These are phyloP conservation scores for Claviceps maximensis DNA, from an alignment of 2,329 filamentous ascomycete genomes.

Conservation along the genomic window DNA sequence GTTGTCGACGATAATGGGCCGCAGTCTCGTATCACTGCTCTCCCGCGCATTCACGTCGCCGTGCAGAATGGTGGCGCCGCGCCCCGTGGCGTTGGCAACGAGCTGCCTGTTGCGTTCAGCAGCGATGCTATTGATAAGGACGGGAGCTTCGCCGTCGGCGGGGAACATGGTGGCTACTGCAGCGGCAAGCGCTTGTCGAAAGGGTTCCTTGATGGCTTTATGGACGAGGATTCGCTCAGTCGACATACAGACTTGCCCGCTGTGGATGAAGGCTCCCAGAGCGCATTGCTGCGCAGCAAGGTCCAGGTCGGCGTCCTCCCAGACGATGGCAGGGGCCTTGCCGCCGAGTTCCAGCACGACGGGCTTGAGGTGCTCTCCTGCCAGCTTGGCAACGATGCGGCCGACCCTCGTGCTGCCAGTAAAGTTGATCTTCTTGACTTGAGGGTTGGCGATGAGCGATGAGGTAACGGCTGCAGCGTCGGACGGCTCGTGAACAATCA, in stretches of 20 bases:
- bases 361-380: slow-evolving; percentile 65
- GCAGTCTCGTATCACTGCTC: slow-evolving; percentile 30
- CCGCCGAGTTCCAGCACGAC: slow-evolving; percentile 71
- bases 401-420: slow-evolving; percentile 68
- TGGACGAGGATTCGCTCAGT: slow-evolving; percentile 61
- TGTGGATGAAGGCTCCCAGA: slow-evolving; percentile 57
- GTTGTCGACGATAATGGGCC: slow-evolving; percentile 53
- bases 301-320: slow-evolving; percentile 66
- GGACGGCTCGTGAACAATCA: slow-evolving; percentile 51
- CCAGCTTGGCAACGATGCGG: slow-evolving; percentile 54
- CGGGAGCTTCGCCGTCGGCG: slow-evolving; percentile 48
- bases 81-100: slow-evolving; percentile 51
- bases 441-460: slow-evolving; percentile 51
- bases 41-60: slow-evolving; percentile 23
- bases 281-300: slow-evolving; percentile 56
- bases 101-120: slow-evolving; percentile 53
- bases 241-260: slow-evolving; percentile 75
- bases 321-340: slow-evolving; percentile 66
- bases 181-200: slow-evolving; percentile 29
- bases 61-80: slow-evolving; percentile 44
- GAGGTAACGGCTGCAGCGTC: slow-evolving; percentile 56
- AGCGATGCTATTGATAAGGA: slow-evolving; percentile 56
- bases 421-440: slow-evolving; percentile 73
- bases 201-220: slow-evolving; percentile 30
- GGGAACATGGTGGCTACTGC: slow-evolving; percentile 30